Percentiles rank a stretch among this genome's conserved stretches.
Evolutionary conservation across 345 rosid species (phyloP).

Genomic region (Psidium friedrichsthalianum): DNA sequence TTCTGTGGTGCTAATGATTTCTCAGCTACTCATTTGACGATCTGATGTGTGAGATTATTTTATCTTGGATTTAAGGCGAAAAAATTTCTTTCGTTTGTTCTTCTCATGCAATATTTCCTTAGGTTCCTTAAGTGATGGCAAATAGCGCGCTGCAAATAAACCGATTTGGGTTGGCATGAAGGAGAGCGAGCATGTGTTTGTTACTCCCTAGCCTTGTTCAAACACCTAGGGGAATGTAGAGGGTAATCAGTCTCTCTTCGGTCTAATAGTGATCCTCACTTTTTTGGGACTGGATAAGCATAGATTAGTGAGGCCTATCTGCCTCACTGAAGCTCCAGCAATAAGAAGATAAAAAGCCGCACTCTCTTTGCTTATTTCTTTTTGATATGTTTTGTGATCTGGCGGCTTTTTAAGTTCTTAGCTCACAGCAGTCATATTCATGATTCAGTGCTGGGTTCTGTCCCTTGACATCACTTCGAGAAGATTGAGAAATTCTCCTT

Average conservation of each 20-base stretch:
- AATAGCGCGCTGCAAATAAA: slow-evolving; percentile 78
- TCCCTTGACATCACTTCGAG: slow-evolving; percentile 54
- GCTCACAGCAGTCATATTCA: background rate
- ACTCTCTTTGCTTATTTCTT: background rate
- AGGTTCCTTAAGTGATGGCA: slow-evolving; percentile 92
- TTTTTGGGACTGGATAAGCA: too few species aligned
- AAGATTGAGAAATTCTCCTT: slow-evolving; percentile 65
- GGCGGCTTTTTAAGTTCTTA: background rate
- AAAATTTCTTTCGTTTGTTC: background rate
- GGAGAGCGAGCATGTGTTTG: too few species aligned
- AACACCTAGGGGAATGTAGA: too few species aligned
- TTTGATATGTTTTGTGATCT: background rate
- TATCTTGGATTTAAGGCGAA: background rate
- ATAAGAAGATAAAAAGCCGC: background rate
- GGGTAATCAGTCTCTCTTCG: slow-evolving; percentile 94
- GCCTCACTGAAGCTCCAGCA: background rate
- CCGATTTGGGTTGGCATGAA: slow-evolving; percentile 84
- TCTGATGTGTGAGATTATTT: background rate
- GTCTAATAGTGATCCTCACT: slow-evolving; percentile 26
- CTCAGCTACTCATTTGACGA: background rate
- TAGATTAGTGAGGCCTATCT: too few species aligned
- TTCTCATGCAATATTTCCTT: background rate
- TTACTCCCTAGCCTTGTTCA: too few species aligned
- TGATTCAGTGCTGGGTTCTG: slow-evolving; percentile 69
- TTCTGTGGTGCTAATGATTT: background rate